A percentile compares a stretch with the other conserved stretches of the same genome.
Conservation (phyloP, 768 basidiomycete species). For the Boletus tylopilopsis region DNA sequence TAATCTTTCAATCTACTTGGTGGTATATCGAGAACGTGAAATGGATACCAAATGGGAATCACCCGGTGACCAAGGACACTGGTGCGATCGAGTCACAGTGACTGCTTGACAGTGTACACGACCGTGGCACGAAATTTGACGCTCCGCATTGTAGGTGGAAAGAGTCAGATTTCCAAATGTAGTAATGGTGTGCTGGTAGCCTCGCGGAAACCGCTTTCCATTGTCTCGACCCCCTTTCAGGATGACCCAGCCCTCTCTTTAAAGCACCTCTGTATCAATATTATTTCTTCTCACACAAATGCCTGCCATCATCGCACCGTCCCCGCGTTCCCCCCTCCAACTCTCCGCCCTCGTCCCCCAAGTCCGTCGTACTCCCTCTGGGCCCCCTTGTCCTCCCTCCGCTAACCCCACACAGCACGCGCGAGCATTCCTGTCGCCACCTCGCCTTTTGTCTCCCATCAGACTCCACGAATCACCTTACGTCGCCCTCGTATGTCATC, state of each 20-base stretch:
- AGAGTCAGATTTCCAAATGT: conserved; percentile 26
- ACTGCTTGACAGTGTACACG: neutral
- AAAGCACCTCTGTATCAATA: conserved; percentile 34
- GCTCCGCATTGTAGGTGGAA: conserved; percentile 23
- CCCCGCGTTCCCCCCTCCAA: conserved; percentile 32
- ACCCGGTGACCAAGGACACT: too few relatives aligned
- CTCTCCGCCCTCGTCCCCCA: conserved; percentile 10
- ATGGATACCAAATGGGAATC: too few relatives aligned
- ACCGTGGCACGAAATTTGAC: conserved; percentile 7
- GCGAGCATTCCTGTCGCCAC: conserved; percentile 25
- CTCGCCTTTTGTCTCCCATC: conserved; percentile 38
- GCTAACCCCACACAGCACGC: conserved; percentile 20
- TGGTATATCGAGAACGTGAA: conserved; percentile 1
- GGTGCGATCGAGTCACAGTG: conserved; percentile 3
- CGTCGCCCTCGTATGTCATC: conserved; percentile 18
- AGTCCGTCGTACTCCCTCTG: conserved; percentile 6
- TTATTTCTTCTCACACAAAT: conserved; percentile 24
- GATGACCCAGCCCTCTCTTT: conserved; percentile 26
- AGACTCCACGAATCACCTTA: conserved; percentile 30
- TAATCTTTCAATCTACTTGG: conserved; percentile 19
- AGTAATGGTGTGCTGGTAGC: conserved; percentile 17
- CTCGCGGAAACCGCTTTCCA: conserved; percentile 24
- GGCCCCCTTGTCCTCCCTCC: neutral
- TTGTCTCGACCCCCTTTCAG: conserved; percentile 27
- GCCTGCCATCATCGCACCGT: conserved; percentile 42